Percentiles rank a stretch among this genome's conserved stretches.
These are phyloP conservation scores for Lodderomyces pseudojiufengensis DNA, from an alignment of 1,139 yeast species.

Conservation along the genomic window DNA sequence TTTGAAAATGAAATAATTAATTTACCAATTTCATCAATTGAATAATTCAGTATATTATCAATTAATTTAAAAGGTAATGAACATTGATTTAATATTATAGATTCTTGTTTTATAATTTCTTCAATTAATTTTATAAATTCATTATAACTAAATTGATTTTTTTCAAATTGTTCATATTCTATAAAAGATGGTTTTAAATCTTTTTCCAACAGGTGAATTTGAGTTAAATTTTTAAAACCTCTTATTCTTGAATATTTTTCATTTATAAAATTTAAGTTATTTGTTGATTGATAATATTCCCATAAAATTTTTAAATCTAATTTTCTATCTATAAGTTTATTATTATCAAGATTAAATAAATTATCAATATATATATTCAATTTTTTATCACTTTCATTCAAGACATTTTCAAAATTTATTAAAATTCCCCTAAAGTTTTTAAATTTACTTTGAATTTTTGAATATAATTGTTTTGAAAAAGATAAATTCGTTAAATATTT, in stretches of 20 bases:
- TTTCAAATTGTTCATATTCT: conserved; percentile 52
- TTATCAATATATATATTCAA: conserved; percentile 33
- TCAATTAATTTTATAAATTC: conserved; percentile 52
- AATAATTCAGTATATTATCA: conserved; percentile 21
- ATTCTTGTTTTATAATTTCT: conserved; percentile 48
- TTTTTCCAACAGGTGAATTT: conserved; percentile 30
- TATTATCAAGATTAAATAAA: conserved; percentile 9
- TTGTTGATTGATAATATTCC: conserved; percentile 38
- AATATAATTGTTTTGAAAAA: conserved; percentile 30
- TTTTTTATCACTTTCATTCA: conserved; percentile 45
- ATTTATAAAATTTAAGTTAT: conserved; percentile 22
- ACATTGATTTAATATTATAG: conserved; percentile 32
- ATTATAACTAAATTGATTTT: conserved; percentile 58
- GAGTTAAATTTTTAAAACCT: conserved; percentile 41
- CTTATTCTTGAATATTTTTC: conserved; percentile 46
- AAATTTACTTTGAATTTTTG: conserved; percentile 36
- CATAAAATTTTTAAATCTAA: conserved; percentile 26
- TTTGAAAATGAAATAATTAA: conserved; percentile 4
- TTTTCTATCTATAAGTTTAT: conserved; percentile 8
- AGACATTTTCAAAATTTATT: conserved; percentile 42
- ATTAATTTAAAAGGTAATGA: conserved; percentile 16
- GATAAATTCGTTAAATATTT: conserved; percentile 38
- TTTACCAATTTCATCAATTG: conserved; percentile 21
- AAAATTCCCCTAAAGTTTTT: conserved; percentile 49
- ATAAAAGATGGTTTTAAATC: conserved; percentile 37